Conservation (phyloP, 768 basidiomycete species). For the Infundibulicybe gibba region DNA sequence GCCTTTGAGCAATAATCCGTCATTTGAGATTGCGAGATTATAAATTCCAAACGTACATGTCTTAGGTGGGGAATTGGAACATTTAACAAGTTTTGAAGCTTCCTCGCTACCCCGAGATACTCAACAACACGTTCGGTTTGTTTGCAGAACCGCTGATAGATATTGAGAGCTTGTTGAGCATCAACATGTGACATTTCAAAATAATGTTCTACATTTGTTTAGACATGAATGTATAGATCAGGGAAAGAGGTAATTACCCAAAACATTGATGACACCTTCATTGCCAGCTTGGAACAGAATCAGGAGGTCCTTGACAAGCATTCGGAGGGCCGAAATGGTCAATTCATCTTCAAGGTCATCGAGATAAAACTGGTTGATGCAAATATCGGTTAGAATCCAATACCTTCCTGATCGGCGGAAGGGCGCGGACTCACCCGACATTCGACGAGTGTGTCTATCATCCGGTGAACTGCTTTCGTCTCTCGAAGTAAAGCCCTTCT, state of each 20-base stretch:
- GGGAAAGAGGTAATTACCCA: slow-evolving; percentile 45
- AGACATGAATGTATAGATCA: slow-evolving; percentile 22
- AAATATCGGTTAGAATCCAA: no score
- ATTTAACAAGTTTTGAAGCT: slow-evolving; percentile 89
- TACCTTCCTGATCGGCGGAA: no score
- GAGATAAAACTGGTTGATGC: slow-evolving; percentile 71
- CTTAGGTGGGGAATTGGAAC: slow-evolving; percentile 93
- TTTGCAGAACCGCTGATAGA: slow-evolving; percentile 93
- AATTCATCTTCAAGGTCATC: slow-evolving; percentile 93
- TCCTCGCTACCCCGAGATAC: slow-evolving; percentile 87
- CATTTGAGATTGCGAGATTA: background rate
- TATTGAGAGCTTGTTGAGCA: slow-evolving; percentile 74
- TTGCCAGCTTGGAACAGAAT: slow-evolving; percentile 96
- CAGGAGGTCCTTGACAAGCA: slow-evolving; percentile 95
- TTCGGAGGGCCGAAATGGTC: slow-evolving; percentile 80
- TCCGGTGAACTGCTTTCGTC: slow-evolving; percentile 84
- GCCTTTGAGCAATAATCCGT: slow-evolving; percentile 50
- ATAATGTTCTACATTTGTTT: slow-evolving; percentile 71
- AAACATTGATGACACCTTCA: slow-evolving; percentile 84
- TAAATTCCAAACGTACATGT: slow-evolving; percentile 51
- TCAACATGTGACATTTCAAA: slow-evolving; percentile 98
- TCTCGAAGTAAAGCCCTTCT: slow-evolving; percentile 94
- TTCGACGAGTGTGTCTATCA: slow-evolving; percentile 85
- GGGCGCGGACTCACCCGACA: slow-evolving; percentile 67
- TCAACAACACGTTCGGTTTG: slow-evolving; percentile 94